A percentile compares a stretch with the other conserved stretches of the same genome.
phyloP scores from a whole-genome alignment of 768 basidiomycete genomes.

The Agaricus sinodeliciosus region DNA sequence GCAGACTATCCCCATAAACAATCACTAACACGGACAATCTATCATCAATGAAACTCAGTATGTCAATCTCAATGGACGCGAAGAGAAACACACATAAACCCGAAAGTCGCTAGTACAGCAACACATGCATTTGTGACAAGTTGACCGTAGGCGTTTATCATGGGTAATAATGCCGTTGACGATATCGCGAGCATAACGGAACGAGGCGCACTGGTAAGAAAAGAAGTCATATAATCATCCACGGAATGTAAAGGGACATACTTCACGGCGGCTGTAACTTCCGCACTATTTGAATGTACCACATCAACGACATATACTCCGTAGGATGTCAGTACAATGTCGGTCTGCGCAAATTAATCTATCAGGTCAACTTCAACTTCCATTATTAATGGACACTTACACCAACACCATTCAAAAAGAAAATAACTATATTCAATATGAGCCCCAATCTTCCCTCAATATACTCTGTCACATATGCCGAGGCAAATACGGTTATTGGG shows the following conservation, averaged over 20 bases:
- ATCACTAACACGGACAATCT: constrained; percentile 7
- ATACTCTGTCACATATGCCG: constrained; percentile 29
- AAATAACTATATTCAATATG: constrained; percentile 39
- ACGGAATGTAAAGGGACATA: constrained; percentile 19
- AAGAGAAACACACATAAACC: constrained; percentile 1
- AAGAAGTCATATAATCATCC: background rate
- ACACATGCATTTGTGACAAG: constrained; percentile 5
- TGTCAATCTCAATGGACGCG: too few species aligned
- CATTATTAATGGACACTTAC: constrained; percentile 29
- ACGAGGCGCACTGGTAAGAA: constrained; percentile 1
- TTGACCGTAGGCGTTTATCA: constrained; percentile 11
- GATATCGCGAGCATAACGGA: background rate
- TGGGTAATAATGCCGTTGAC: constrained; percentile 4
- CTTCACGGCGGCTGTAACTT: constrained; percentile 53
- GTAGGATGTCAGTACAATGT: constrained; percentile 47
- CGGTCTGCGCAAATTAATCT: constrained; percentile 24
- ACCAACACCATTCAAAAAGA: constrained; percentile 62
- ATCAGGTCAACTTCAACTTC: background rate
- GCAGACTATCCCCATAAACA: constrained; percentile 7
- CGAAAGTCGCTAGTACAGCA: background rate
- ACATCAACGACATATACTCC: constrained; percentile 57
- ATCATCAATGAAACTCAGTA: background rate
- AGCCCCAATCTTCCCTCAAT: constrained; percentile 45
- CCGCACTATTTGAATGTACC: constrained; percentile 54
- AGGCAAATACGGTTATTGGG: constrained; percentile 38